Evolutionary conservation across 164 flowering plant species (phyloP).

Genomic region (Sextonia rubra): DNA sequence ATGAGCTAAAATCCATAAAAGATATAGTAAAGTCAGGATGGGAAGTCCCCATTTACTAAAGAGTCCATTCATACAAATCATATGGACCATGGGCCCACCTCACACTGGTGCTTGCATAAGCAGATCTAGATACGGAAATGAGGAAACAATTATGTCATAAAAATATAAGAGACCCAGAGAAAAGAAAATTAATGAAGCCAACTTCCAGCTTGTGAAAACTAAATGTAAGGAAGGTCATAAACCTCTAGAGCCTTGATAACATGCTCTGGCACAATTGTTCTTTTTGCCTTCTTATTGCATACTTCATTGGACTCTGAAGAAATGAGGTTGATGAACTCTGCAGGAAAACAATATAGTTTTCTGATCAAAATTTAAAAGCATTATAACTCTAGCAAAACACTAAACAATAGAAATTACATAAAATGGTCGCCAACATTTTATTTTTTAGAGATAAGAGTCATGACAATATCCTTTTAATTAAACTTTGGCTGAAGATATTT

Average conservation of each 20-base stretch:
- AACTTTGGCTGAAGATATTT: no score
- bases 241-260: constrained; percentile 95
- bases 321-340: constrained; percentile 93
- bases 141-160: neutral
- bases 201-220: neutral
- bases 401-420: no score
- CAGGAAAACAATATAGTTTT: constrained; percentile 7
- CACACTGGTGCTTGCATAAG: neutral
- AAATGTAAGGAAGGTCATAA: neutral
- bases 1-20: no score
- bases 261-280: constrained; percentile 99
- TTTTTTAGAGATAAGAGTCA: no score
- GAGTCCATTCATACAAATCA: neutral
- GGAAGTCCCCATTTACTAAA: neutral
- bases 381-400: neutral
- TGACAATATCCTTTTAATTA: neutral
- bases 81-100: no score
- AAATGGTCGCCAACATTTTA: no score
- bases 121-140: neutral
- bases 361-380: neutral
- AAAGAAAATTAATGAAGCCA: neutral
- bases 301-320: constrained; percentile 98
- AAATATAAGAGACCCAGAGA: neutral
- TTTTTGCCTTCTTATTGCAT: constrained; percentile 72
- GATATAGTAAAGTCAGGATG: neutral